A percentile compares a stretch with the other conserved stretches of the same genome.
Conservation (phyloP, 129 eudicot species). For the Flaveria sonorensis region DNA sequence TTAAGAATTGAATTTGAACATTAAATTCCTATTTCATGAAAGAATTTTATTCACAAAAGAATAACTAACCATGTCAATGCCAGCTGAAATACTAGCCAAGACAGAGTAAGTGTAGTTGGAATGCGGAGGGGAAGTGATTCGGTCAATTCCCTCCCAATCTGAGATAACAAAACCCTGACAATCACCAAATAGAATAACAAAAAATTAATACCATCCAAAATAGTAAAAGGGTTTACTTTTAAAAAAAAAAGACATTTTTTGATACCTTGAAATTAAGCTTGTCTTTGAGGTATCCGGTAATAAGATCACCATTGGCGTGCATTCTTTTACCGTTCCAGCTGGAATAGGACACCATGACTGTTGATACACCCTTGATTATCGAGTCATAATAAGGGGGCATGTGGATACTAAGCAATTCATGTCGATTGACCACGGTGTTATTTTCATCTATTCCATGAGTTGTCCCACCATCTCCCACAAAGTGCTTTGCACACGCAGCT, state of each 20-base stretch:
- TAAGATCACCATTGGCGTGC: slow-evolving; percentile 72
- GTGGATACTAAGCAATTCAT: slow-evolving; percentile 71
- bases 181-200: slow-evolving; percentile 9
- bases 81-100: slow-evolving; percentile 63
- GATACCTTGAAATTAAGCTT: slow-evolving; percentile 72
- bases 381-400: slow-evolving; percentile 88
- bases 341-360: slow-evolving; percentile 86
- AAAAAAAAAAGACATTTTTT: not conserved
- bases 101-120: slow-evolving; percentile 87
- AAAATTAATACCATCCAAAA: not conserved
- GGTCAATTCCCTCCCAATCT: slow-evolving; percentile 91
- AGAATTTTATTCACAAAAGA: not conserved
- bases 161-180: slow-evolving; percentile 84
- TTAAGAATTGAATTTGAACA: slow-evolving; percentile 27
- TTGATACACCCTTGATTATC: slow-evolving; percentile 73
- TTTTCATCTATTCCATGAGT: slow-evolving; percentile 69
- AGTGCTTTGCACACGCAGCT: slow-evolving; percentile 91
- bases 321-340: slow-evolving; percentile 79
- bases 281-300: slow-evolving; percentile 72
- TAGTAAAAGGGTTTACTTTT: not conserved
- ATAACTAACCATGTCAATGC: slow-evolving; percentile 77
- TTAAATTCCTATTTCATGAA: slow-evolving; percentile 1
- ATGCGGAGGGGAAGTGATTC: slow-evolving; percentile 82
- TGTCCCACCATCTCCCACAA: slow-evolving; percentile 95
- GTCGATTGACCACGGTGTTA: slow-evolving; percentile 58